Evolutionary conservation across 2,329 filamentous ascomycete species (phyloP), one percentile per base, ranked within the genome.

Genomic region (Trichoderma gracile): DNA sequence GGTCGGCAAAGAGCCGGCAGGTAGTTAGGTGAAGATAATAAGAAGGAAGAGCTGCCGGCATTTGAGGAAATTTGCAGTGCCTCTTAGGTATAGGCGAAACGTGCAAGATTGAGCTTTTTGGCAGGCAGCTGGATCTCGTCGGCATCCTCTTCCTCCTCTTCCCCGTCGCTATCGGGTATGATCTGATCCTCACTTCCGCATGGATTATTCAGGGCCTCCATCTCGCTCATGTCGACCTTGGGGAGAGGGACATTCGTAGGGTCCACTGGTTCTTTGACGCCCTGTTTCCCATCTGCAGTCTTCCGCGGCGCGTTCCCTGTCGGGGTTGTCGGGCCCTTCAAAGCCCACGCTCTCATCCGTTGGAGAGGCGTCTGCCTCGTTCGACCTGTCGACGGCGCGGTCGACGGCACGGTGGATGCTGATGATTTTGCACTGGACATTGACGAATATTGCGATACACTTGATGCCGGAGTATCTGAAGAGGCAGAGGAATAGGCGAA

Each of bases 141-240:
- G 5, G 72, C 72, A 8, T 81, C 80, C 7, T 73, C 71, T 8
- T 81, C 80, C 19, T 77, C 47, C 17, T 52, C 77, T 62, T 83
- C 82, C 19, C 69, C 80, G 65, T 83, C 81, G 66, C 82, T 84
- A 71, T 82, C 82, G 27, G 81, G 80, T 15, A 83, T 73, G 66
- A 87, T 80, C 62, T 84, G 78, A 64, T 87, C 85, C 70, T 87
- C 85, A 69, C 84, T 87, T 15, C 85, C 84, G 56, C 72, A 72
- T 17, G 76, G 65, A 59, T 69, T 71, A 68, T 85, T 83, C 47
- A 86, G 71, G 2, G 82, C 80, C 68, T 81, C 81, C 3, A 86
- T 77, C 68, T 86, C 84, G 8, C 76, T 76, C 27, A 84, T 66
- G 67, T 86, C 82, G 2, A 84, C 83, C 64, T 79, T 82, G 1